Evolutionary conservation across 169 alveolate genomes (phyloP), one percentile per base, ranked within the genome.

Genomic region (Plasmodium gallinaceum): DNA sequence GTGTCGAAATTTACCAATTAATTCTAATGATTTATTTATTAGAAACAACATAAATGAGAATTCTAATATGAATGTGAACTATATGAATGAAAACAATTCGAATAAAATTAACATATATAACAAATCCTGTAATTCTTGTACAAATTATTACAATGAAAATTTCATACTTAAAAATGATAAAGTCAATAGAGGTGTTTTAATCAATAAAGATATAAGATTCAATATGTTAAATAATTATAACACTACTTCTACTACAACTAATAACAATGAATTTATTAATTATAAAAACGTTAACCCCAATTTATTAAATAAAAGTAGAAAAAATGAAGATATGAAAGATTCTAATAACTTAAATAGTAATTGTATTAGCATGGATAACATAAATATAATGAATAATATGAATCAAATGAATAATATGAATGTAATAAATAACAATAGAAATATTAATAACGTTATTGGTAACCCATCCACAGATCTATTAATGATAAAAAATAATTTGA

Each of bases 61-160:
- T 16, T 10, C 20, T 32, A 37, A 69, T 22, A 10, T 64, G 61
- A 43, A 58, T 64, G 43, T 78, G 69, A 69, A 69, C 6, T 39
- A 69, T 32, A 0, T 83, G 42, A 46, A 61, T 52, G 91, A 83
- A 18, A 86, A 64, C 46, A 22, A 54, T 32, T 14, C 32, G 7
- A 46, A 8, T 32, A 86, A 60, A 46, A n/a, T 52, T 20, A 60
- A 24, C 42, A 64, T 64, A 37, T 78, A 64, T 83, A 66, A 54
- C 24, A 83, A 83, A 60, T 32, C 91, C 0, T 83, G 18, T 12
- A 83, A 52, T 68, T 9, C 54, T 3, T 37, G 83, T 83, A 62
- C 73, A 16, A 83, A 68, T 42, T 83, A 24, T 83, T 83, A 68
- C 42, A 60, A 42, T 54, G 91, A 83, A 54, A 83, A 83, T 83